Evolutionary conservation across 176 grass and related monocot species (phyloP), one percentile per base, ranked within the genome.

Genomic region (Hsuehochloa calcarea): DNA sequence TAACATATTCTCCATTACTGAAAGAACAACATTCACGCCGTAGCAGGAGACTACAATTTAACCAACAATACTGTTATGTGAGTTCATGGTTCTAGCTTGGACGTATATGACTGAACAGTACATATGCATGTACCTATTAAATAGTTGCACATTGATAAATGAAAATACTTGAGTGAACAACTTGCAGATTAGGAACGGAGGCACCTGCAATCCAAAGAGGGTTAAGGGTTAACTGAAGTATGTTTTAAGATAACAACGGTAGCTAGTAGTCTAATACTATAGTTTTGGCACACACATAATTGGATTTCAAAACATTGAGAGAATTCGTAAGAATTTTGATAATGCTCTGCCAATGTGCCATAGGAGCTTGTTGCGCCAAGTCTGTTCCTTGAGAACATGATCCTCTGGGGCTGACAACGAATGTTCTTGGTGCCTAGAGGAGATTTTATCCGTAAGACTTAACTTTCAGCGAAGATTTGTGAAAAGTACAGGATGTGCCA

Each of bases 11-110:
- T 38, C 93, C 93, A 1, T 92, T 94, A 81, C 90, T 90, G 67
- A 94, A 94, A 8, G 93, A 92, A 22, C 93, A 94, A 67, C 93
- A 94, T n/a, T 94, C 93, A 3, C 93, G 93, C 10, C 93, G 93
- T 9, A 94, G 90, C 35, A 94, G 76, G 25, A 94, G 85, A 68
- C 93, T 94, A 61, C 2, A 60, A 62, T 74, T 46, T 52, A 34
- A 44, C 54, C 31, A 64, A 66, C 7, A 70, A 55, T 8, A 1
- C 1, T 8, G 19, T 23, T 39, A 68, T 14, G 52, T 90, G 40
- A 66, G 47, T 19, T 76, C 47, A 44, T 67, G 45, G 29, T 60
- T 23, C 63, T n/a, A 74, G 34, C n/a, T 74, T 52, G 70, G 8
- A 72, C 38, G 62, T 4, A 62, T 20, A 19, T 68, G 64, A 81